Evolutionary conservation across 306 rosid genomes (phyloP).

Genomic region (Gastrolobium villosum): DNA sequence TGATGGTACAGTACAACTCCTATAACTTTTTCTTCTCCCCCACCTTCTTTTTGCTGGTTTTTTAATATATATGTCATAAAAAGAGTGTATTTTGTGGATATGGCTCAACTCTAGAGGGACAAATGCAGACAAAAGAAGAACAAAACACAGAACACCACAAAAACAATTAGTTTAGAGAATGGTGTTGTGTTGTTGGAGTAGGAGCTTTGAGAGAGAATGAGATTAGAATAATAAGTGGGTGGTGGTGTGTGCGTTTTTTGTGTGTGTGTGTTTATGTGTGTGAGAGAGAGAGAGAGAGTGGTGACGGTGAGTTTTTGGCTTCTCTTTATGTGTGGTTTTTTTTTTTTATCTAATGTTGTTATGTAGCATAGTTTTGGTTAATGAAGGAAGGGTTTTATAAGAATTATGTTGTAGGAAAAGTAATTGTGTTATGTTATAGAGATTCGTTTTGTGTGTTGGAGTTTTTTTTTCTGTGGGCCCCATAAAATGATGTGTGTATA

Average conservation of each 20-base stretch:
- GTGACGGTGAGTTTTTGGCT: slow-evolving; percentile 9
- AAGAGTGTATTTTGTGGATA: slow-evolving; percentile 14
- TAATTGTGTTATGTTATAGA: no score
- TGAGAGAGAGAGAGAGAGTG: slow-evolving; percentile 5
- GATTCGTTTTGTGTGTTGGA: no score
- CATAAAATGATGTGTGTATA: no score
- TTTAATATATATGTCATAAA: not conserved
- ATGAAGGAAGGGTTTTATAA: no score
- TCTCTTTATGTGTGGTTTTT: not conserved
- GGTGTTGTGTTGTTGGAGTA: slow-evolving; percentile 52
- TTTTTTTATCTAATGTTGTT: not conserved
- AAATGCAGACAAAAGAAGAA: slow-evolving; percentile 71
- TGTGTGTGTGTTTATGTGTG: not conserved
- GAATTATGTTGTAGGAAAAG: no score
- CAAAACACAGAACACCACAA: slow-evolving; percentile 57
- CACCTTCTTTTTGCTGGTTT: slow-evolving; percentile 30
- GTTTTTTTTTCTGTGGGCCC: no score
- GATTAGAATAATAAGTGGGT: slow-evolving; percentile 55
- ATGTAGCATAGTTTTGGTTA: slow-evolving; percentile 2
- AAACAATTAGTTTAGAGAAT: slow-evolving; percentile 41
- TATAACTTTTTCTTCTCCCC: not conserved
- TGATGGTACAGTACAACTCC: slow-evolving; percentile 46
- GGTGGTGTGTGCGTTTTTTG: slow-evolving; percentile 32
- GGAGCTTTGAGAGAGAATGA: slow-evolving; percentile 33
- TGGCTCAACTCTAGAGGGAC: slow-evolving; percentile 53